These are phyloP conservation scores for Trypanosomatidae sp. DNA, from an alignment of 208 protist genomes.

Conservation along the genomic window DNA sequence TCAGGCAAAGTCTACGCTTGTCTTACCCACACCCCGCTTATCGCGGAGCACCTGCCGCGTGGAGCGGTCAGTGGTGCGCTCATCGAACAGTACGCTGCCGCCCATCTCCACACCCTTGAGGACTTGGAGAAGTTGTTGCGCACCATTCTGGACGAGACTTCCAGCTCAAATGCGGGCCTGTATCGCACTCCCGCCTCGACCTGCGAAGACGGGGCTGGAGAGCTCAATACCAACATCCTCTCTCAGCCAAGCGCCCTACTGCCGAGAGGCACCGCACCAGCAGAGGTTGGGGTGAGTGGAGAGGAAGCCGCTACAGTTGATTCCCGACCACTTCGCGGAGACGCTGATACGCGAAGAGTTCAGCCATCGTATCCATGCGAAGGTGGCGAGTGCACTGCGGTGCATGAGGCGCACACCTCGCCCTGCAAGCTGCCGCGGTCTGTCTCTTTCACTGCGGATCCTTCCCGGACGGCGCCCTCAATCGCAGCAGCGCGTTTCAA, in stretches of 20 bases:
- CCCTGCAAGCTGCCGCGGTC: background rate
- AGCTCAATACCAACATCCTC: background rate
- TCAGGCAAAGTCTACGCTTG: conserved; percentile 38
- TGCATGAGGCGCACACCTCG: background rate
- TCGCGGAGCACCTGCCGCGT: conserved; percentile 29
- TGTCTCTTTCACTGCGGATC: background rate
- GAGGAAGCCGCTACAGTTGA: background rate
- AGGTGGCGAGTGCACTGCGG: background rate
- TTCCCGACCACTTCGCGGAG: background rate
- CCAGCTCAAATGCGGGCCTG: background rate
- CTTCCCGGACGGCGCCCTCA: background rate
- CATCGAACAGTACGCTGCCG: conserved; percentile 36
- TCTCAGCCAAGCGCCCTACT: background rate
- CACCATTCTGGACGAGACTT: conserved; percentile 12
- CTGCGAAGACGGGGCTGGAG: background rate
- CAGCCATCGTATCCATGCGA: too few species aligned
- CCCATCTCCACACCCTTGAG: conserved; percentile 27
- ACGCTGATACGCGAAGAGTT: background rate
- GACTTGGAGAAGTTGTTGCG: conserved; percentile 35
- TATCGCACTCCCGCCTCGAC: background rate
- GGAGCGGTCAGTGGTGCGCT: conserved; percentile 24
- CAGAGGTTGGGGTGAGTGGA: background rate
- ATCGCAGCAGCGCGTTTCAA: background rate
- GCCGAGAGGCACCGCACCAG: background rate
- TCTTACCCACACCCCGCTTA: conserved; percentile 47